Evolutionary conservation across 805 yeast species (phyloP).

Genomic region (Allodekkera sacchari): DNA sequence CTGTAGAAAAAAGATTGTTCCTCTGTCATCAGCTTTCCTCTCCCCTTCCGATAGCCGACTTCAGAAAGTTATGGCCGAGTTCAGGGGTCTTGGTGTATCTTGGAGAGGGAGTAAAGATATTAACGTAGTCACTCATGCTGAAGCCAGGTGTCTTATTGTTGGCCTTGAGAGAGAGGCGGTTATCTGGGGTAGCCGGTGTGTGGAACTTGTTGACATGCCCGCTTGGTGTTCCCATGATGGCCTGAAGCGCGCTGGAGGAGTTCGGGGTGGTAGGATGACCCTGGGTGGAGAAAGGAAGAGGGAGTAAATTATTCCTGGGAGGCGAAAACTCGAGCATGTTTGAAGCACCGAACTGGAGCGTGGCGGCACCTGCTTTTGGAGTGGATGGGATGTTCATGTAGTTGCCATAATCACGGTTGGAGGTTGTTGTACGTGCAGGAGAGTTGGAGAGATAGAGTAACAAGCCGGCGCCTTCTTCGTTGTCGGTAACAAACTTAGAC

Average conservation of each 20-base stretch:
- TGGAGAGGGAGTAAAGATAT: slow-evolving; percentile 70
- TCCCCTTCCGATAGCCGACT: too few relatives aligned
- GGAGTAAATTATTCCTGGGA: slow-evolving; percentile 11
- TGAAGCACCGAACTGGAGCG: slow-evolving; percentile 12
- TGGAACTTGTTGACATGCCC: slow-evolving; percentile 8
- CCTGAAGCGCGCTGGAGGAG: slow-evolving; percentile 4
- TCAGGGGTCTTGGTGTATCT: slow-evolving; percentile 31
- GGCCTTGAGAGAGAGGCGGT: slow-evolving; percentile 8
- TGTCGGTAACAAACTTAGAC: slow-evolving; percentile 18
- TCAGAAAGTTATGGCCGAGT: slow-evolving; percentile 5
- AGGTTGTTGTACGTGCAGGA: slow-evolving; percentile 36
- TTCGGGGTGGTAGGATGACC: slow-evolving; percentile 10
- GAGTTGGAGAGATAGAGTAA: slow-evolving; percentile 77
- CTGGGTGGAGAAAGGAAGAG: slow-evolving; percentile 14
- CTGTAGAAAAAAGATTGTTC: too few relatives aligned
- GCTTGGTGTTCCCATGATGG: slow-evolving; percentile 13
- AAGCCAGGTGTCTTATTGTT: slow-evolving; percentile 45
- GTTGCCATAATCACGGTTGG: slow-evolving; percentile 17
- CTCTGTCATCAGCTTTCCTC: too few relatives aligned
- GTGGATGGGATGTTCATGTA: slow-evolving; percentile 21
- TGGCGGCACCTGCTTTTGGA: slow-evolving; percentile 17
- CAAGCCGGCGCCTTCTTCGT: slow-evolving; percentile 70
- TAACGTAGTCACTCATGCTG: slow-evolving; percentile 77
- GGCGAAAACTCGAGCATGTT: slow-evolving; percentile 21
- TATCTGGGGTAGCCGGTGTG: slow-evolving; percentile 27